phyloP scores from a whole-genome alignment of 2,329 filamentous ascomycete genomes.

The Microdochium nivale region DNA sequence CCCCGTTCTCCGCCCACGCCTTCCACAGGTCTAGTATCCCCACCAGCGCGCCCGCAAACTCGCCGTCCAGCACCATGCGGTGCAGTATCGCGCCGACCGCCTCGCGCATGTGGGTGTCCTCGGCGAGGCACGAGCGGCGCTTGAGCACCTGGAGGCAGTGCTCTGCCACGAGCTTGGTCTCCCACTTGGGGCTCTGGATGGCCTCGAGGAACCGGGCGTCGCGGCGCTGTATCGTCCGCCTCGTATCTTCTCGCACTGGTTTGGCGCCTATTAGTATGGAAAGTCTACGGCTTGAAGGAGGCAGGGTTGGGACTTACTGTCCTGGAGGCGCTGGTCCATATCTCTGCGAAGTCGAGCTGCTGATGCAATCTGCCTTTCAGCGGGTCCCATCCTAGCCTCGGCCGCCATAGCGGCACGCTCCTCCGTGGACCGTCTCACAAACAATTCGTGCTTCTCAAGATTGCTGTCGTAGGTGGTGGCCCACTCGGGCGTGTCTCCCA shows the following conservation, averaged over 20 bases:
- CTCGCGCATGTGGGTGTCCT: slow-evolving; percentile 24
- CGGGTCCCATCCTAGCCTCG: slow-evolving; percentile 33
- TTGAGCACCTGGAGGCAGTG: slow-evolving; percentile 33
- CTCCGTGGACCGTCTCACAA: slow-evolving; percentile 27
- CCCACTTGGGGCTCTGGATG: slow-evolving; percentile 45
- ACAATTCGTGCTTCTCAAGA: slow-evolving; percentile 23
- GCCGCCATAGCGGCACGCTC: slow-evolving; percentile 29
- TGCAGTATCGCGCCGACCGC: slow-evolving; percentile 38
- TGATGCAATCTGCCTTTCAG: slow-evolving; percentile 29
- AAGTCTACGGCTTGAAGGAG: not conserved
- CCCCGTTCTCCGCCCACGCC: slow-evolving; percentile 45
- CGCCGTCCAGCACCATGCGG: slow-evolving; percentile 41
- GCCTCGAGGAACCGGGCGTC: slow-evolving; percentile 40
- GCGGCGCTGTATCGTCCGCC: slow-evolving; percentile 28
- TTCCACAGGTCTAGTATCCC: slow-evolving; percentile 42
- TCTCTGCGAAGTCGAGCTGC: slow-evolving; percentile 32
- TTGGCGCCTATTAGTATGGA: not conserved
- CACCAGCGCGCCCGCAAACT: slow-evolving; percentile 30
- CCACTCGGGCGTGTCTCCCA: slow-evolving; percentile 46
- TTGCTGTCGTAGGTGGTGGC: slow-evolving; percentile 30
- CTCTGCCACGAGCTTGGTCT: slow-evolving; percentile 34
- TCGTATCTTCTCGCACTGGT: slow-evolving; percentile 31
- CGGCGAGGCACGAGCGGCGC: slow-evolving; percentile 9
- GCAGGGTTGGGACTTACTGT: slow-evolving; percentile 29
- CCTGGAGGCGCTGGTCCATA: slow-evolving; percentile 33